These are phyloP conservation scores for Arctostaphylos glauca DNA, from an alignment of 148 eudicot species.

Conservation along the genomic window DNA sequence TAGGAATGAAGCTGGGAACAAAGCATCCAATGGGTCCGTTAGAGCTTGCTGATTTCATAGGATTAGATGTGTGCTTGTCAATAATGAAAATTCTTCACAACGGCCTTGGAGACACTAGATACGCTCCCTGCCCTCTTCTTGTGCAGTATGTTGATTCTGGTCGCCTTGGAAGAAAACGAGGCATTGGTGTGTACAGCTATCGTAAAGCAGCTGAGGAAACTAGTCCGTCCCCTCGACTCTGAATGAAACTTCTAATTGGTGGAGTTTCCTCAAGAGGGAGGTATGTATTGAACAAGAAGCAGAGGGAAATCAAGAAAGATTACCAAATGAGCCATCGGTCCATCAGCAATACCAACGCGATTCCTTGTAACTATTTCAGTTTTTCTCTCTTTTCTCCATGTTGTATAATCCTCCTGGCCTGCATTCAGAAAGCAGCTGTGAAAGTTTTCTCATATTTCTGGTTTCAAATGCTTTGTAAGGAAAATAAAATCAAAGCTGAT, in stretches of 20 bases:
- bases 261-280: neutral
- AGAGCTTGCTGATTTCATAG: conserved; percentile 89
- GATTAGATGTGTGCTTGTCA: conserved; percentile 88
- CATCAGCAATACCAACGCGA: neutral
- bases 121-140: conserved; percentile 87
- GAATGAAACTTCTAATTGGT: neutral
- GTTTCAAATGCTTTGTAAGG: neutral
- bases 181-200: conserved; percentile 74
- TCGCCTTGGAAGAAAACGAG: conserved; percentile 74
- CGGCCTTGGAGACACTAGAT: conserved; percentile 81
- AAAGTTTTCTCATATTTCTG: neutral
- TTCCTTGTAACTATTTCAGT: neutral
- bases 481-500: neutral
- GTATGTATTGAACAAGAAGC: neutral
- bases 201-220: conserved; percentile 30
- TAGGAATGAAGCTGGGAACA: conserved; percentile 90
- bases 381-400: neutral
- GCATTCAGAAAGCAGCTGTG: neutral
- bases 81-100: conserved; percentile 73
- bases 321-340: no score
- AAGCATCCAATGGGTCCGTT: conserved; percentile 95
- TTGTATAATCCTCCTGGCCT: neutral
- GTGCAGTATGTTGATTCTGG: conserved; percentile 92
- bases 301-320: conserved; percentile 12
- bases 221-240: conserved; percentile 43